Base-by-base conservation (phyloP, 345 rosid species). In the Boechera retrofracta region DNA sequence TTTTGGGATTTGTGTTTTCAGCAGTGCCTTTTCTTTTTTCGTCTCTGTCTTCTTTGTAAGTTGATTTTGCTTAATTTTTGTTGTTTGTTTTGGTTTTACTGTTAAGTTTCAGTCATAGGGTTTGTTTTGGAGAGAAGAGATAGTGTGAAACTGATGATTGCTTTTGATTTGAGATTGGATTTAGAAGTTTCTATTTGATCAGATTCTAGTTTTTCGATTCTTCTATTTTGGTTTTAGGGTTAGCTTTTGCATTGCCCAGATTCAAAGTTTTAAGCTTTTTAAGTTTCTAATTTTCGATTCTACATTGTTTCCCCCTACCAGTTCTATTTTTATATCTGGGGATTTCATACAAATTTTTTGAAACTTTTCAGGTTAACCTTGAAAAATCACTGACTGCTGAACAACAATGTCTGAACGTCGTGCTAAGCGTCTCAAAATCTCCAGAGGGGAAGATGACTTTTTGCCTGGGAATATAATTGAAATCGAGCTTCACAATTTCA, bases 361-460 rank as follows among this genome's bases (percentile, higher is more conserved):
- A 7, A 2, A 6, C 42, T 67, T 76, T 42, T 48, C 45, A 54
- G 60, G 76, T 62, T 69, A 13, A 61, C 47, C 18, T 4, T 48
- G 28, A 58, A 26, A 33, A 45, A 4, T 8, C 29, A 21, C 42
- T 16, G 60, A 4, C 28, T 33, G 15, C 42, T 53, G 39, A 57
- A 39, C 5, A 7, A 62, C 58, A 1, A 88, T 88, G 92, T 81
- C 69, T 41, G 87, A 77, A 52, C 91, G 77, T 61, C 87, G 77
- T 6, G 82, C 81, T 3, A 89, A 89, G 64, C 91, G 91, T 42
- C 91, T 45, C 64, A 89, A 75, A 79, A 62, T 80, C 55, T 73
- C 81, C 79, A 94, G 98, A 84, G 97, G 98, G 1, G 92, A 87
- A 35, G 98, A 94, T 76, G 98, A 87, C 80, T 94, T 87, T 75